Conservation (phyloP, 768 basidiomycete genomes). For the Ramaria rubella region DNA sequence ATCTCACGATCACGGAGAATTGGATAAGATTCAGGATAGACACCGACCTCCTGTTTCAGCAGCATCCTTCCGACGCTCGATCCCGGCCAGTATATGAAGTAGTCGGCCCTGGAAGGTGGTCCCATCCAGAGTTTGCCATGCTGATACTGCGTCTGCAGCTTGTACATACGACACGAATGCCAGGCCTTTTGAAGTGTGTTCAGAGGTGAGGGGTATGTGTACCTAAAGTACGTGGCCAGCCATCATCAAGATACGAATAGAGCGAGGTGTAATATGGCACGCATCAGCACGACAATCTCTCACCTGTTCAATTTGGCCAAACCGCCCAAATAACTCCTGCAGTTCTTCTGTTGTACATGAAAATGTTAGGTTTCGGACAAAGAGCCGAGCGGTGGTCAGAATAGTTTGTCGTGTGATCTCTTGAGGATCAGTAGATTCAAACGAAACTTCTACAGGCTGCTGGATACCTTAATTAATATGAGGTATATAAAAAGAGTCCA, state of each 20-base stretch:
- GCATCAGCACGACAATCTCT: conserved; percentile 21
- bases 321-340: conserved; percentile 51
- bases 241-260: conserved; percentile 8
- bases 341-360: conserved; percentile 72
- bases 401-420: conserved; percentile 42
- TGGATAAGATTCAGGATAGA: neutral
- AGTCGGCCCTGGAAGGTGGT: conserved; percentile 87
- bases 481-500: too few relatives aligned
- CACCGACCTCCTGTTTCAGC: neutral
- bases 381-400: conserved; percentile 69
- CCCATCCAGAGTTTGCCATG: conserved; percentile 74
- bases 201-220: conserved; percentile 48
- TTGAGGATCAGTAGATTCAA: conserved; percentile 11
- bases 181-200: conserved; percentile 48
- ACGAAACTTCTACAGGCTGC: neutral
- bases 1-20: neutral
- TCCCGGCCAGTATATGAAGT: conserved; percentile 82
- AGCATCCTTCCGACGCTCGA: conserved; percentile 48
- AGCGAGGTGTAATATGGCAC: neutral
- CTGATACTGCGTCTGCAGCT: conserved; percentile 49
- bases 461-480: neutral
- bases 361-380: conserved; percentile 93
- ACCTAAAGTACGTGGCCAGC: conserved; percentile 29
- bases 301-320: conserved; percentile 75
- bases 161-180: conserved; percentile 51